Conservation (phyloP, 2,329 filamentous ascomycete species). For the Fusarium staphyleae region DNA sequence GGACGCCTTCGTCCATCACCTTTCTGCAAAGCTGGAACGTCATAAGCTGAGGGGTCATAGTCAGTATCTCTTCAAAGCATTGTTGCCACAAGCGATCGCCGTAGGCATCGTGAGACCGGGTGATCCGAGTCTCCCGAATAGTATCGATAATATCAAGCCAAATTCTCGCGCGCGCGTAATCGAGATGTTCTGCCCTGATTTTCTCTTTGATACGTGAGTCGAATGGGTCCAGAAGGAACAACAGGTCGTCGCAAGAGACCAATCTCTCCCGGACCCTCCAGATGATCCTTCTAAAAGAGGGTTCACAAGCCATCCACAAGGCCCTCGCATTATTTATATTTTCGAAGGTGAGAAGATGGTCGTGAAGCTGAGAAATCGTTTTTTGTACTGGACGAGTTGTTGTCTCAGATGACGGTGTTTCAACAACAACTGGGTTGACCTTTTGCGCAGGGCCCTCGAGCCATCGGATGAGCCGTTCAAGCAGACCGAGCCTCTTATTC, state of each 20-base stretch:
- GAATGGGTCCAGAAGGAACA: conserved; percentile 31
- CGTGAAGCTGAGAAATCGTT: conserved; percentile 3
- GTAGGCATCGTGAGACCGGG: conserved; percentile 7
- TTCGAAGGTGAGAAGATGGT: conserved; percentile 2
- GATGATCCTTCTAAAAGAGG: conserved; percentile 13
- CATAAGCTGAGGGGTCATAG: conserved; percentile 18
- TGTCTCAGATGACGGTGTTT: background rate
- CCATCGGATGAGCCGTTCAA: conserved; percentile 44
- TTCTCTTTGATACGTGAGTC: conserved; percentile 9
- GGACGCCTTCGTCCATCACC: background rate
- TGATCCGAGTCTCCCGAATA: conserved; percentile 12
- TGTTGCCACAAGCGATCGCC: conserved; percentile 21
- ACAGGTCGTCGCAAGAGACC: conserved; percentile 26
- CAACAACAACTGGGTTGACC: background rate
- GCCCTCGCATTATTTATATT: background rate
- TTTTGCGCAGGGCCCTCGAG: conserved; percentile 29
- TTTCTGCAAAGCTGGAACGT: conserved; percentile 20
- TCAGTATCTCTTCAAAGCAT: conserved; percentile 15
- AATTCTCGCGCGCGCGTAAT: conserved; percentile 15
- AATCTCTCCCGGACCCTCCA: conserved; percentile 13
- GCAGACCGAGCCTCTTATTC: conserved; percentile 31
- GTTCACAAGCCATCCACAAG: conserved; percentile 14
- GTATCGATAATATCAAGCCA: conserved; percentile 18
- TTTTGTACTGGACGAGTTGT: background rate
- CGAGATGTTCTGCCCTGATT: conserved; percentile 5